Base-by-base conservation (phyloP, 805 yeast genomes). In the Spathaspora arborariae region DNA sequence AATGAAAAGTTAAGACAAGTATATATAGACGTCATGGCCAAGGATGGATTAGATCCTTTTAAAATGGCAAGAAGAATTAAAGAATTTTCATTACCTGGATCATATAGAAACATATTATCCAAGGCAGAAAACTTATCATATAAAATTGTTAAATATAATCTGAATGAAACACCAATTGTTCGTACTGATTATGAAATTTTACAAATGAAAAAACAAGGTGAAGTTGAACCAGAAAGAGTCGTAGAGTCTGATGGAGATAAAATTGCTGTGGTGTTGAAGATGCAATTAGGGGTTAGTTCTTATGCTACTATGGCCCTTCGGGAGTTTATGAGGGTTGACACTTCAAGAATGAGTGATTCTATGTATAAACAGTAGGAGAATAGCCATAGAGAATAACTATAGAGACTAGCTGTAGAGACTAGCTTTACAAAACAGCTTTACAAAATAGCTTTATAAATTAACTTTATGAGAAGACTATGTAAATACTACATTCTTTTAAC, bases 301-400 rank as follows among this genome's bases (percentile, higher is more conserved):
- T 94, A 94, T 64, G 99, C 99, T 1, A 94, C 99, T 0, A 95
- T 94, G 99, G 96, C 96, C 1, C 67, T 94, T 43, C 79, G 99
- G 60, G 98, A 94, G 63, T 79, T 88, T 43, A 82, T 91, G 87
- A 85, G 82, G 61, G 77, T 80, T 26, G 92, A 85, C 53, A 84
- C 91, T 2, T 74, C 82, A 21, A 55, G 71, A 42, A 56, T 62
- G 37, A 53, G 67, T 44, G 48, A 41, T 19, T 15, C 36, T 11
- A 41, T 45, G 45, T 15, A 19, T 9, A 44, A 44, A 24, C 24
- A 42, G 33, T 30, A 30, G 27, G n/a, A n/a, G n/a, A n/a, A n/a
- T n/a, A n/a, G n/a, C n/a, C n/a, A n/a, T n/a, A n/a, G n/a, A n/a
- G n/a, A n/a, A n/a, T n/a, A n/a, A n/a, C n/a, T n/a, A n/a, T n/a